Evolutionary conservation across 2,329 filamentous ascomycete genomes (phyloP), one percentile per base, ranked within the genome.

Genomic region (Grosmannia penicillata): DNA sequence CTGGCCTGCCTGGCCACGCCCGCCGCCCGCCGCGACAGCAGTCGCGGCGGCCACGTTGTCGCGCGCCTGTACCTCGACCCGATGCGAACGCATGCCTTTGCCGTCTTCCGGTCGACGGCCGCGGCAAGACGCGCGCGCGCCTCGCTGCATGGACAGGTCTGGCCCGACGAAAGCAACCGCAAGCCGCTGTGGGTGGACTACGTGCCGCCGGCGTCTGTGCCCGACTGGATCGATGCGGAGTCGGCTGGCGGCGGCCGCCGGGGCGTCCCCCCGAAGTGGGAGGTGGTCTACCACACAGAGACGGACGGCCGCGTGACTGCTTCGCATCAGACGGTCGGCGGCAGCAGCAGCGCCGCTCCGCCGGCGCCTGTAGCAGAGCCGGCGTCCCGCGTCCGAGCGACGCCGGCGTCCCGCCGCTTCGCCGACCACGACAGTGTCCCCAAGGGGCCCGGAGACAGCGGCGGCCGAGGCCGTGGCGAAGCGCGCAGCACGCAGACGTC

Each of bases 161-260:
- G 87, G 84, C 89, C 89, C 1, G 75, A 86, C 42, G 89, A 96
- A 59, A 75, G 78, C 42, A 82, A 79, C 47, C 72, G 91, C 24
- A 93, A 91, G 55, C 69, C 77, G 1, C 67, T 96, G 1, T 93
- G 80, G 72, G 83, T 84, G 4, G 91, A 98, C 55, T 96, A 91
- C 54, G 69, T 96, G 17, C 89, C 89, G 0, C 71, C 80, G 15
- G 75, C 84, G 21, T 73, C 75, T 45, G 68, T 93, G 4, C 56
- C 62, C 13, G 69, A 70, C 19, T 96, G 86, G 85, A 78, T 93
- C 42, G 68, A 73, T 8, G 68, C 60, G 29, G 84, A 93, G 56
- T 62, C 76, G 48, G 56, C 63, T 3, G 49, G 59, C 8, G 35
- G 38, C 10, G 34, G 37, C 48, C 50, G 65, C 45, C 47, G 62